phyloP scores from a whole-genome alignment of 495 filamentous ascomycete genomes.

The Aspergillus ellipticus region DNA sequence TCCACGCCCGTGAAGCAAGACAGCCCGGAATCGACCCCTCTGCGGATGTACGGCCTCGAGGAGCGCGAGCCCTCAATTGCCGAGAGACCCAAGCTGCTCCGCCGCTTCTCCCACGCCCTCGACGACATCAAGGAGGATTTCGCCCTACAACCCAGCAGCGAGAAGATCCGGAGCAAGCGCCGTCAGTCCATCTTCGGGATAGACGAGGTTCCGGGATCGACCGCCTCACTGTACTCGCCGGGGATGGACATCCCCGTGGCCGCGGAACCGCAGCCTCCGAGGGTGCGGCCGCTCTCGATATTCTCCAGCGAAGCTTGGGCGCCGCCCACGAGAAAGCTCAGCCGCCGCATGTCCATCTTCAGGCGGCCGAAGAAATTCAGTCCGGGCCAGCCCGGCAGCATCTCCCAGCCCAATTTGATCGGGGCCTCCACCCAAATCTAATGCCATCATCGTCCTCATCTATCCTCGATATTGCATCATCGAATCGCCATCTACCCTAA shows the following conservation, averaged over 20 bases:
- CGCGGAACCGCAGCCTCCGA: conserved; percentile 14
- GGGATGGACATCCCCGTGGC: conserved; percentile 9
- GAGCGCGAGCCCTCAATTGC: conserved; percentile 36
- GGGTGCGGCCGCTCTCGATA: conserved; percentile 29
- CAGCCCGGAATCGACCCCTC: conserved; percentile 30
- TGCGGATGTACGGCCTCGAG: conserved; percentile 38
- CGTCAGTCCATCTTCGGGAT: conserved; percentile 33
- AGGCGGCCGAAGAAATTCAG: conserved; percentile 19
- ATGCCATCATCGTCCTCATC: too few relatives aligned
- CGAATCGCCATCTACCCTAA: background rate
- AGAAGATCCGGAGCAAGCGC: conserved; percentile 21
- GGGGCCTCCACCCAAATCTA: conserved; percentile 33
- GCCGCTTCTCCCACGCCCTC: conserved; percentile 38
- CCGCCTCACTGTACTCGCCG: conserved; percentile 7
- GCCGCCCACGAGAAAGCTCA: conserved; percentile 21
- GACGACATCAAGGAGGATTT: conserved; percentile 42
- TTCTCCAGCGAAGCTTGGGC: conserved; percentile 24
- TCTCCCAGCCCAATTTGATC: conserved; percentile 41
- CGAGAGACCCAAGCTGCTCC: conserved; percentile 31
- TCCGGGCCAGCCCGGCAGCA: conserved; percentile 22
- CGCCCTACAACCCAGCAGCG: conserved; percentile 25
- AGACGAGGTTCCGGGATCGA: conserved; percentile 16
- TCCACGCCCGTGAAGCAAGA: conserved; percentile 35
- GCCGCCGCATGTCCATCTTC: conserved; percentile 26
- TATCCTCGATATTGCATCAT: background rate